Evolutionary conservation across 257 asterid genomes (phyloP), one percentile per base, ranked within the genome.

Genomic region (Nicotiana attenuata): DNA sequence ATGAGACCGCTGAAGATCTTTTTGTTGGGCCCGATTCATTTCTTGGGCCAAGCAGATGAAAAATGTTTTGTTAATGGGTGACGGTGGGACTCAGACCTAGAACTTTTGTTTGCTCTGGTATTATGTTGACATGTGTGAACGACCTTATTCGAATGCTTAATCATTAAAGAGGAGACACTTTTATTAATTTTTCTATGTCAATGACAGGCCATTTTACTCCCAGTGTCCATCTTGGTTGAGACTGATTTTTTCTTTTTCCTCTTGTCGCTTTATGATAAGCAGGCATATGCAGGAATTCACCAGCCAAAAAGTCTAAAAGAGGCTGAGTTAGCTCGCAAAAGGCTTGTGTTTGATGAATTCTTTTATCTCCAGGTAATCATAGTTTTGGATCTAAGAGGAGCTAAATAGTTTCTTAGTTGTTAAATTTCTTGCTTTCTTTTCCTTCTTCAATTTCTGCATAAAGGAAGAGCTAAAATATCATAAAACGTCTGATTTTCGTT

Each of bases 341-440:
- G 99, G 93, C 97, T 96, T 81, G 93, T 96, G 75, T 96, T 96
- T 90, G 99, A 96, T 78, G 99, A 96, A 89, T 96, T 96, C 89
- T 93, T 96, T 81, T 96, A 93, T 90, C 91, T 96, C 82, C 99
- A 96, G 97, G 99, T 96, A 86, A 84, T 64, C 29, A 4, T 64
- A 22, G 38, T 38, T 53, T 71, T 84, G 13, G 61, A 24, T 73
- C 26, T 73, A 22, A 22, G n/a, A 47, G 38, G 79, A 47, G 24
- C 8, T 73, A 73, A 45, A 73, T 73, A 73, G 41, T 26, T 73
- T 47, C 22, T 45, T 73, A 73, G 41, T 47, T 14, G 79, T 73
- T 73, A 22, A 47, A 24, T 73, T 73, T 22, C 75, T 4, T 65
- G 50, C 50, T 65, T 29, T 65, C 61, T 13, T 47, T 66, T 17